A percentile compares a stretch with the other conserved stretches of the same genome.
phyloP scores from a whole-genome alignment of 495 filamentous ascomycete species.

The Neurospora sp. region DNA sequence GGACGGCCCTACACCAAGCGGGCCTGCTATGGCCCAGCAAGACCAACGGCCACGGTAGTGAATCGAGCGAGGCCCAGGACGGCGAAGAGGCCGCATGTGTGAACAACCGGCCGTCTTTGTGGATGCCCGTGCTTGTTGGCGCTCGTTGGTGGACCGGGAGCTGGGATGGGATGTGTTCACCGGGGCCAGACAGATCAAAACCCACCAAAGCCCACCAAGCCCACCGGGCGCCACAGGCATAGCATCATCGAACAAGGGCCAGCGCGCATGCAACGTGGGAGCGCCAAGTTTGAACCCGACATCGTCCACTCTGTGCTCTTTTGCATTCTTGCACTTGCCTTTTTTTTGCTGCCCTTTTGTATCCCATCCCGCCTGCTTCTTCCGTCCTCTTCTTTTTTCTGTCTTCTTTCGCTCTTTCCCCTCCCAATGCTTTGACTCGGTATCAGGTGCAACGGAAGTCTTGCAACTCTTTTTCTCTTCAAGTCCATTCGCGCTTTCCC shows the following conservation, averaged over 20 bases:
- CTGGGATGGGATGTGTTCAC: background rate
- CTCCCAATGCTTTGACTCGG: background rate
- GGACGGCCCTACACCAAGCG: background rate
- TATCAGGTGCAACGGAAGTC: background rate
- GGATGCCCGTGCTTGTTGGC: background rate
- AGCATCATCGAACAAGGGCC: constrained; percentile 23
- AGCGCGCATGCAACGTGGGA: constrained; percentile 18
- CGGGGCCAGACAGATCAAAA: background rate
- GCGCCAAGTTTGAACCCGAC: constrained; percentile 16
- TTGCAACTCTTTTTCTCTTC: background rate
- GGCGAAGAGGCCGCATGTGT: background rate
- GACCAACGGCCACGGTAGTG: background rate
- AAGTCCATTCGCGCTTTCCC: background rate
- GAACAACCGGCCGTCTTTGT: background rate
- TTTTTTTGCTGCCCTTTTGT: constrained; percentile 9
- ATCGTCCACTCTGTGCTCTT: constrained; percentile 3
- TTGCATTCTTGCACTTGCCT: background rate
- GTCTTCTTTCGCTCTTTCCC: background rate
- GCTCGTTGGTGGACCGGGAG: background rate
- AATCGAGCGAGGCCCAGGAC: background rate
- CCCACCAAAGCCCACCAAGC: background rate
- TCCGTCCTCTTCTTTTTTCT: background rate
- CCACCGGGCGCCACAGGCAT: constrained; percentile 10
- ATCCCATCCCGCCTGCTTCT: constrained; percentile 6
- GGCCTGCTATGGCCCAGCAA: background rate